Evolutionary conservation across 164 flowering plant species (phyloP).

Genomic region (Cinnamomum chago): DNA sequence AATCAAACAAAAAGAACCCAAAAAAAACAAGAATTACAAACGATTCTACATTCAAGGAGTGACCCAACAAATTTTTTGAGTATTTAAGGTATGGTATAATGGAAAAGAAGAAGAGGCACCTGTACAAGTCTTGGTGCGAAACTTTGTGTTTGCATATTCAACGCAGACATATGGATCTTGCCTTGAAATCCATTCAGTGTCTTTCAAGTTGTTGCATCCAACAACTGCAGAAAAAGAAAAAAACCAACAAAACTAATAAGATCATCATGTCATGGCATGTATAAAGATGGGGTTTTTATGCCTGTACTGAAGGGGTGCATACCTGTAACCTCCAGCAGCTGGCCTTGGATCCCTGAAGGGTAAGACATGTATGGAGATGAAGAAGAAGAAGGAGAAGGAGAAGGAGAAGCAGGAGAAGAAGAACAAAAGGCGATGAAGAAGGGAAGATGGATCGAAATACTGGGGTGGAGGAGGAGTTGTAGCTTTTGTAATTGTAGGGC

Average conservation of each 20-base stretch:
- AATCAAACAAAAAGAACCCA: background rate
- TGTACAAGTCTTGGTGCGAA: constrained; percentile 79
- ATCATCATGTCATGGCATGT: background rate
- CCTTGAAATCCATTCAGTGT: constrained; percentile 91
- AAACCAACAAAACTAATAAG: background rate
- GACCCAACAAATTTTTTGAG: background rate
- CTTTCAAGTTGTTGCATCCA: constrained; percentile 68
- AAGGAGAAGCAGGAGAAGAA: background rate
- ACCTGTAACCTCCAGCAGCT: constrained; percentile 83
- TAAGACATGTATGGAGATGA: constrained; percentile 18
- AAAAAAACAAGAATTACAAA: background rate
- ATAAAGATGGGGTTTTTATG: background rate
- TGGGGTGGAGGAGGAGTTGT: too few relatives aligned
- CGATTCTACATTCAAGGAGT: background rate
- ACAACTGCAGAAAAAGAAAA: constrained; percentile 42
- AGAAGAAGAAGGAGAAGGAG: background rate
- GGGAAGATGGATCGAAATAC: too few relatives aligned
- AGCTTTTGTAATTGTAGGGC: too few relatives aligned
- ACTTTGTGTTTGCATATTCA: constrained; percentile 67
- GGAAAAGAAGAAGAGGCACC: constrained; percentile 29
- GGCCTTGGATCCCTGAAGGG: constrained; percentile 81
- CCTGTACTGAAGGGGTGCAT: background rate
- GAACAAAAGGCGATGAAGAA: too few relatives aligned
- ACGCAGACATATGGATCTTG: constrained; percentile 92
- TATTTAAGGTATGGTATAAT: background rate